These are phyloP conservation scores for Trichosporon faecale DNA, from an alignment of 1,284 basidiomycete species.

Conservation along the genomic window DNA sequence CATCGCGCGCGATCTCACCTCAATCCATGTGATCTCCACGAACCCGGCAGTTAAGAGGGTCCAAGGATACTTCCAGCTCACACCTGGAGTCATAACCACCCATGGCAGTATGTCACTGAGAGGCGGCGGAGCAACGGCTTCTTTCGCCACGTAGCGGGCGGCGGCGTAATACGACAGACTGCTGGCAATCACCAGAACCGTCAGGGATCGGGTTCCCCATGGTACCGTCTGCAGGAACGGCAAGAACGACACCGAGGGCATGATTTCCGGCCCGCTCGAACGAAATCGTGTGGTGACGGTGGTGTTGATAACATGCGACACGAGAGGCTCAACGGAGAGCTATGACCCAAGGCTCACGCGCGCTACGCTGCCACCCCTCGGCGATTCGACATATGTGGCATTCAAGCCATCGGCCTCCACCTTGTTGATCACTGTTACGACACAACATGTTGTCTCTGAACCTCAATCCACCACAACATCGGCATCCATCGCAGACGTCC, in stretches of 20 bases:
- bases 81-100: slow-evolving; percentile 79
- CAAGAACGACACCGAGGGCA: slow-evolving; percentile 50
- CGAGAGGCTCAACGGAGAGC: not conserved
- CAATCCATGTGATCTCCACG: slow-evolving; percentile 77
- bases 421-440: not conserved
- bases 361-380: not conserved
- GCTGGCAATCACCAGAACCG: slow-evolving; percentile 63
- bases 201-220: slow-evolving; percentile 68
- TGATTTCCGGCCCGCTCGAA: slow-evolving; percentile 21
- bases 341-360: not conserved
- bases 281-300: not conserved
- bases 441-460: not conserved
- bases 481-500: not conserved
- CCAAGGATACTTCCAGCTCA: slow-evolving; percentile 85
- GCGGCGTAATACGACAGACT: slow-evolving; percentile 64
- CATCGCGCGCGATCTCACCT: slow-evolving; percentile 59
- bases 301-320: not conserved
- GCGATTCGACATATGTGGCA: slow-evolving; percentile 10
- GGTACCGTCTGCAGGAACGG: slow-evolving; percentile 51
- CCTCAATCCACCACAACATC: not conserved
- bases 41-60: slow-evolving; percentile 81
- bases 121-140: slow-evolving; percentile 3
- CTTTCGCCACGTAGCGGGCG: slow-evolving; percentile 16
- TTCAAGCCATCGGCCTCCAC: slow-evolving; percentile 8
- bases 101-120: slow-evolving; percentile 60